phyloP scores from a whole-genome alignment of 78 protist species.

The Isochrysis galbana region DNA sequence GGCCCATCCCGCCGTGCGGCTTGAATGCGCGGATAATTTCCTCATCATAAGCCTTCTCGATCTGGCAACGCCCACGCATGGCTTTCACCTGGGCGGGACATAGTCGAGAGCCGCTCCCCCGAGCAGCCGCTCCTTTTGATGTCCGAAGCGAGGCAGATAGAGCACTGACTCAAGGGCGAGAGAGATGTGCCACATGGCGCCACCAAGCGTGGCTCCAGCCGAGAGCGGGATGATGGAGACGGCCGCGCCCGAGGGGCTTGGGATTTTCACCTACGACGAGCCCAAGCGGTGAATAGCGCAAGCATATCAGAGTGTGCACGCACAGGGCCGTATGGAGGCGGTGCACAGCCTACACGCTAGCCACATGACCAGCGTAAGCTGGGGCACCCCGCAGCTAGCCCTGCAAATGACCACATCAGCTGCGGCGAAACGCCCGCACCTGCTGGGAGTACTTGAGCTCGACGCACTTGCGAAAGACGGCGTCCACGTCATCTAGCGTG shows the following conservation, averaged over 20 bases:
- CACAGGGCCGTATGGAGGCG: too few relatives aligned
- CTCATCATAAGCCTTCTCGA: too few relatives aligned
- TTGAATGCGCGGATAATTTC: too few relatives aligned
- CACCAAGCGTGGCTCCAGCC: slow-evolving; percentile 85
- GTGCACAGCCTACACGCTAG: too few relatives aligned
- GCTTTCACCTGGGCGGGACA: too few relatives aligned
- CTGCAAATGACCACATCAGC: too few relatives aligned
- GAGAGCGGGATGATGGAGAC: slow-evolving; percentile 44
- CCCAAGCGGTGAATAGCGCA: too few relatives aligned
- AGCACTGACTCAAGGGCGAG: slow-evolving; percentile 84
- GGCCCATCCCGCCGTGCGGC: too few relatives aligned
- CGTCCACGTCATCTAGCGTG: slow-evolving; percentile 59
- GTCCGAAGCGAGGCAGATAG: slow-evolving; percentile 87
- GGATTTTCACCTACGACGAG: background rate
- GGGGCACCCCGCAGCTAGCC: too few relatives aligned
- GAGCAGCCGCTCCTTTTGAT: slow-evolving; percentile 25
- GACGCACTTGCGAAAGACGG: background rate
- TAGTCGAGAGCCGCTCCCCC: slow-evolving; percentile 45
- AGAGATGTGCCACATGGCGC: slow-evolving; percentile 85
- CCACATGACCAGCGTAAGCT: too few relatives aligned
- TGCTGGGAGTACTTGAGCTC: slow-evolving; percentile 51
- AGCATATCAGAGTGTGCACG: too few relatives aligned
- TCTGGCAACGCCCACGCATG: too few relatives aligned
- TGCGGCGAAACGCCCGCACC: background rate
- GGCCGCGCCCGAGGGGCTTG: background rate